These are phyloP conservation scores for Actinidia arguta DNA, from an alignment of 179 eudicot genomes.

Conservation along the genomic window DNA sequence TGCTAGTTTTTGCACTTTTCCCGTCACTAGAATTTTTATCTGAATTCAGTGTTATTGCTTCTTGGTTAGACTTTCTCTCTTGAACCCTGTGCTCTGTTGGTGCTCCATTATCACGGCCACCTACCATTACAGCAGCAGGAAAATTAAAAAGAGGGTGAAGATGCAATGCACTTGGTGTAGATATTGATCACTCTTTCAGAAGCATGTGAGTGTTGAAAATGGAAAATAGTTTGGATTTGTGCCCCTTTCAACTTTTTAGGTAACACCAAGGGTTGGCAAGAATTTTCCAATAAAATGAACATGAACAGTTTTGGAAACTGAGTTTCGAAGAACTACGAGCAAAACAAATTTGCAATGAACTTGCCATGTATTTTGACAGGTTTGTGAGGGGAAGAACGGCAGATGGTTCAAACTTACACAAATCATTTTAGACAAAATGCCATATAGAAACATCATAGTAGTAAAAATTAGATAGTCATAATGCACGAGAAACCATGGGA, in stretches of 20 bases:
- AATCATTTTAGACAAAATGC: not conserved
- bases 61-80: constrained; percentile 24
- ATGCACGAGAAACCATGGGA: not conserved
- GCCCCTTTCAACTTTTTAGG: not conserved
- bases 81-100: constrained; percentile 19
- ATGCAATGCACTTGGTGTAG: not conserved
- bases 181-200: not conserved
- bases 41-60: constrained; percentile 9
- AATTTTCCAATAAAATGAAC: not conserved
- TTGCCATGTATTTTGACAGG: not conserved
- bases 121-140: constrained; percentile 11
- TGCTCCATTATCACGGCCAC: constrained; percentile 16
- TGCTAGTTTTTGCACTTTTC: constrained; percentile 17
- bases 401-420: not conserved
- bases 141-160: not conserved
- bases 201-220: not conserved
- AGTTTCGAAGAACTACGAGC: not conserved
- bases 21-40: constrained; percentile 23
- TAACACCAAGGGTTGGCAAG: not conserved
- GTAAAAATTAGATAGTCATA: not conserved
- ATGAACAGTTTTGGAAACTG: not conserved
- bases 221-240: not conserved
- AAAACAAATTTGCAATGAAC: not conserved
- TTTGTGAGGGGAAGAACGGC: not conserved
- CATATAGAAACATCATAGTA: not conserved